Evolutionary conservation across 2,329 filamentous ascomycete species (phyloP).

Genomic region (Colletotrichum neosansevieriae): DNA sequence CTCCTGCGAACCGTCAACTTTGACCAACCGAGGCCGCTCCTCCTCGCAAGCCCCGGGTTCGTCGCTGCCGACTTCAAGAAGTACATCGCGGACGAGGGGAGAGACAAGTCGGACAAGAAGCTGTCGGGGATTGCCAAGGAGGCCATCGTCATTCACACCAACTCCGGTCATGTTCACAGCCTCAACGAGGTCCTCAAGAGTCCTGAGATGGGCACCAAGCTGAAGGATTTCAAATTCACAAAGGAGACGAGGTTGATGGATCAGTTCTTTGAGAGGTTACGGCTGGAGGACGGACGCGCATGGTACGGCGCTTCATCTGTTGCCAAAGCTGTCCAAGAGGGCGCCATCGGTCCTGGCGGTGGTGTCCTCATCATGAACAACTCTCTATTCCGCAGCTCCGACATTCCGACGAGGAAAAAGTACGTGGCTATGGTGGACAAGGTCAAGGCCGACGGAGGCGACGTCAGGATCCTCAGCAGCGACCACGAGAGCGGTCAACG

Average conservation of each 20-base stretch:
- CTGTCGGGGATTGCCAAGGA: slow-evolving; percentile 72
- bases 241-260: slow-evolving; percentile 89
- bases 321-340: slow-evolving; percentile 83
- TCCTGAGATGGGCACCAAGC: slow-evolving; percentile 79
- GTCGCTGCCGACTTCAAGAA: slow-evolving; percentile 83
- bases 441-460: slow-evolving; percentile 87
- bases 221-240: slow-evolving; percentile 90
- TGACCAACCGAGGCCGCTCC: slow-evolving; percentile 73
- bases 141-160: slow-evolving; percentile 82
- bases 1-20: slow-evolving; percentile 85
- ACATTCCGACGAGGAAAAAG: slow-evolving; percentile 79
- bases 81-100: slow-evolving; percentile 74
- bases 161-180: slow-evolving; percentile 87
- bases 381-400: slow-evolving; percentile 84
- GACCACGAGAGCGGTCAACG: slow-evolving; percentile 94
- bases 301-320: slow-evolving; percentile 92
- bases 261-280: slow-evolving; percentile 80
- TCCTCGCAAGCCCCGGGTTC: slow-evolving; percentile 92
- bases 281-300: slow-evolving; percentile 86
- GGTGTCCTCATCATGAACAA: slow-evolving; percentile 90
- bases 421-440: slow-evolving; percentile 90
- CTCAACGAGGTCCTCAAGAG: slow-evolving; percentile 89
- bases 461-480: slow-evolving; percentile 89
- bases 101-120: slow-evolving; percentile 73
- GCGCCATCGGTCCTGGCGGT: slow-evolving; percentile 88